A percentile compares a stretch with the other conserved stretches of the same genome.
These are phyloP conservation scores for Pyrenopolyporus hunteri DNA, from an alignment of 495 filamentous ascomycete species.

Conservation along the genomic window DNA sequence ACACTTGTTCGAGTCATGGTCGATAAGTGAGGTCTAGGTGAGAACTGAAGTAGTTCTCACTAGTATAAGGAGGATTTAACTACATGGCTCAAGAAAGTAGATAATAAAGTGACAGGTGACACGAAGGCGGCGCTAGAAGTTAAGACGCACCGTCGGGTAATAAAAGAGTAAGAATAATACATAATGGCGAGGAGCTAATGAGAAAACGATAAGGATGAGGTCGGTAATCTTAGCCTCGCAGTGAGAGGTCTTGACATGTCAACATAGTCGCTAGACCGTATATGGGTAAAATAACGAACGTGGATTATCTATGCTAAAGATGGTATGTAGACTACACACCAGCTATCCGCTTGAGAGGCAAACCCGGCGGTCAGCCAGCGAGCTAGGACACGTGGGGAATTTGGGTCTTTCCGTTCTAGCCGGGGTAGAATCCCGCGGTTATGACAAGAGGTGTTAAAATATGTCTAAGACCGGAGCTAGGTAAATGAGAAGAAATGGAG, in stretches of 20 bases:
- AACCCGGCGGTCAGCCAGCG: no score
- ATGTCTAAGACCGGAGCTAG: no score
- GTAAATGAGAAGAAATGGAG: no score
- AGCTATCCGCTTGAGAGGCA: neutral
- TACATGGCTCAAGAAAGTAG: no score
- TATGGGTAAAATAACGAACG: constrained; percentile 23
- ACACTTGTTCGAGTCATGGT: constrained; percentile 3
- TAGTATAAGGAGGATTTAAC: neutral
- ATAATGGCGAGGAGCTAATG: constrained; percentile 11
- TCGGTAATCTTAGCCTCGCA: neutral
- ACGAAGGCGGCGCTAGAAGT: neutral
- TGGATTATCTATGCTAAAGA: neutral
- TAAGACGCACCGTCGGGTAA: neutral
- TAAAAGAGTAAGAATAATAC: neutral
- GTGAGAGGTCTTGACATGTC: neutral
- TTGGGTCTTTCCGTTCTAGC: no score
- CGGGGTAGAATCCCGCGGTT: no score
- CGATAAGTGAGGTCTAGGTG: neutral
- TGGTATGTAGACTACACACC: neutral
- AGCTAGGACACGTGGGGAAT: no score
- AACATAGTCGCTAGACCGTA: constrained; percentile 16
- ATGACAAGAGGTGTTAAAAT: no score
- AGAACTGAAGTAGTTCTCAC: neutral
- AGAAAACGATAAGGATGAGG: neutral
- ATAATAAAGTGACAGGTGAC: constrained; percentile 8